Evolutionary conservation across 2,329 filamentous ascomycete genomes (phyloP).

Genomic region (Colletotrichum cordylinicola): DNA sequence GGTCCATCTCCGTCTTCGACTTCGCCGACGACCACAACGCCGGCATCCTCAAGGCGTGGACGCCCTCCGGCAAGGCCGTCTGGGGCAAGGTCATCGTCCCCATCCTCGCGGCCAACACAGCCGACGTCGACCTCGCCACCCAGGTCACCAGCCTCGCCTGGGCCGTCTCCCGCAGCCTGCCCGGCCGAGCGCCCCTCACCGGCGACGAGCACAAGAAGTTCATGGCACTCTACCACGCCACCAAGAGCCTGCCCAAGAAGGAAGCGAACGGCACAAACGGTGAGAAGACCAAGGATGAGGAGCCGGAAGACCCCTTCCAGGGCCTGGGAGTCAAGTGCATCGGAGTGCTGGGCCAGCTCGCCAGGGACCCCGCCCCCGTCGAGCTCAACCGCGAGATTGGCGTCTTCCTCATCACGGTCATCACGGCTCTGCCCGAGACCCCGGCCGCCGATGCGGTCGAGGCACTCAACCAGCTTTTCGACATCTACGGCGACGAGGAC

Average conservation of each 20-base stretch:
- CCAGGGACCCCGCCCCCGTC: slow-evolving; percentile 57
- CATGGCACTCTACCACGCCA: slow-evolving; percentile 69
- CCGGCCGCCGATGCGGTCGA: slow-evolving; percentile 66
- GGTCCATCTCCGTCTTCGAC: slow-evolving; percentile 68
- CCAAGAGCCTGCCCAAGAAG: slow-evolving; percentile 40
- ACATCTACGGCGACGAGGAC: slow-evolving; percentile 69
- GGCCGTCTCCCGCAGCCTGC: slow-evolving; percentile 64
- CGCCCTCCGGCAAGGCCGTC: slow-evolving; percentile 56
- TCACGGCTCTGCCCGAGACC: slow-evolving; percentile 56
- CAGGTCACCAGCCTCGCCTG: slow-evolving; percentile 70
- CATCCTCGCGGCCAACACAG: slow-evolving; percentile 65
- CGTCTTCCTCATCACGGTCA: slow-evolving; percentile 63
- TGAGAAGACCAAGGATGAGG: slow-evolving; percentile 25
- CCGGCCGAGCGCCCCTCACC: slow-evolving; percentile 50
- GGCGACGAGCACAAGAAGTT: slow-evolving; percentile 66
- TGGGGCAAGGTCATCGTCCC: slow-evolving; percentile 63
- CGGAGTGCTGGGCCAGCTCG: slow-evolving; percentile 69
- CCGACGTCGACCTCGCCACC: slow-evolving; percentile 66
- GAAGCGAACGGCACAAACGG: not conserved
- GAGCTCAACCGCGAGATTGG: slow-evolving; percentile 67
- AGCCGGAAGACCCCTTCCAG: slow-evolving; percentile 62
- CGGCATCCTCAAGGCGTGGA: slow-evolving; percentile 60
- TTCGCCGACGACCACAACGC: slow-evolving; percentile 60
- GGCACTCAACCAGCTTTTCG: slow-evolving; percentile 70
- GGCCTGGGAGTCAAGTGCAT: slow-evolving; percentile 70